Evolutionary conservation across 768 basidiomycete genomes (phyloP).

Genomic region (Strobilomyces confusus): DNA sequence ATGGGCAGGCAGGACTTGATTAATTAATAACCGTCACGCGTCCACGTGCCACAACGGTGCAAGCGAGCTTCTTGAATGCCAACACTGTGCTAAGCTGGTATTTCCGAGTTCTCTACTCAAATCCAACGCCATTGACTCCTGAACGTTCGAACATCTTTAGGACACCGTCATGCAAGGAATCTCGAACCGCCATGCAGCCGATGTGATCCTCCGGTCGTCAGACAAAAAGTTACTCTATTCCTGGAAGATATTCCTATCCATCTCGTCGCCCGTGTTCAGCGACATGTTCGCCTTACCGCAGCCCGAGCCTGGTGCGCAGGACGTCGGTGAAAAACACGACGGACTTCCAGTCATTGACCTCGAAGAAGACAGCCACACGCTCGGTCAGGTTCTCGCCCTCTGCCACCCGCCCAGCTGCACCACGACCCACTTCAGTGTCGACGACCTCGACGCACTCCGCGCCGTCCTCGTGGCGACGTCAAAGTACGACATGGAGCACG

Average conservation of each 20-base stretch:
- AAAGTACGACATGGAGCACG: conserved; percentile 18
- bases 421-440: background rate
- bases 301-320: background rate
- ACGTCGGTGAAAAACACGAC: background rate
- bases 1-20: no score
- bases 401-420: conserved; percentile 6
- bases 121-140: no score
- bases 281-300: conserved; percentile 16
- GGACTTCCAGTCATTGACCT: conserved; percentile 7
- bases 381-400: conserved; percentile 7
- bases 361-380: conserved; percentile 8
- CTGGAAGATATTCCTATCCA: conserved; percentile 8
- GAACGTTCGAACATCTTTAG: no score
- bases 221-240: conserved; percentile 1
- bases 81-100: no score
- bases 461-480: conserved; percentile 5
- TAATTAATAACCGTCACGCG: no score
- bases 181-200: background rate
- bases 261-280: conserved; percentile 13
- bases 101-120: no score
- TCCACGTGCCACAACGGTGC: no score
- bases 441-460: background rate
- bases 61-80: no score
- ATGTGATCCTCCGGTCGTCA: conserved; percentile 15
- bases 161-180: conserved; percentile 7